A percentile compares a stretch with the other conserved stretches of the same genome.
Evolutionary conservation across 2,329 filamentous ascomycete species (phyloP).

Genomic region (Phyllosticta ampelicida): DNA sequence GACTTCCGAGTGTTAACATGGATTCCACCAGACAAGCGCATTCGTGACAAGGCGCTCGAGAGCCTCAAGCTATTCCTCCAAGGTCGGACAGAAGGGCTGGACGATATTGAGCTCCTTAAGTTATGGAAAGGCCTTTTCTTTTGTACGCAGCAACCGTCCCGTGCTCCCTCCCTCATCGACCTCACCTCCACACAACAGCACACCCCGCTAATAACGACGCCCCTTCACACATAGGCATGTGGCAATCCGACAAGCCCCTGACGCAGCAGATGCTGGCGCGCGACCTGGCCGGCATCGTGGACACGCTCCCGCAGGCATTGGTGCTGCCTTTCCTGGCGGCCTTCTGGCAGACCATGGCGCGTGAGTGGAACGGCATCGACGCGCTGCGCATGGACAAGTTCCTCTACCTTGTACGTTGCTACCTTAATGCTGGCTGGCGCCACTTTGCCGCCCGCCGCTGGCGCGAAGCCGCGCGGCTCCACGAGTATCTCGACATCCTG

Average conservation of each 20-base stretch:
- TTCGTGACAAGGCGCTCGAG: constrained; percentile 45
- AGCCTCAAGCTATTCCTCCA: constrained; percentile 71
- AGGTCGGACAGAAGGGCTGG: constrained; percentile 45
- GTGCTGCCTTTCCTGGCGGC: constrained; percentile 35
- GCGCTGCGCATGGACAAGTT: constrained; percentile 76
- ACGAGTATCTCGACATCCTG: constrained; percentile 38
- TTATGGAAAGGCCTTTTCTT: constrained; percentile 95
- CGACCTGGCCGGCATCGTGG: constrained; percentile 62
- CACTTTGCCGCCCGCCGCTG: constrained; percentile 34
- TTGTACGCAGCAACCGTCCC: constrained; percentile 34
- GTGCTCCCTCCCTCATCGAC: not conserved
- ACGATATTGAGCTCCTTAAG: constrained; percentile 65
- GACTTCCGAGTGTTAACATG: not conserved
- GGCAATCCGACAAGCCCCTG: constrained; percentile 85
- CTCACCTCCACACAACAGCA: not conserved
- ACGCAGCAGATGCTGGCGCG: constrained; percentile 74
- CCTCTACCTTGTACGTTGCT: constrained; percentile 68
- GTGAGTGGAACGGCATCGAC: constrained; percentile 43
- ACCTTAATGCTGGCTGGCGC: constrained; percentile 59
- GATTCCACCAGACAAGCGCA: constrained; percentile 8
- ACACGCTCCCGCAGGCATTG: constrained; percentile 41
- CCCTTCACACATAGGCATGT: constrained; percentile 47
- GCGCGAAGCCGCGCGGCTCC: constrained; percentile 26
- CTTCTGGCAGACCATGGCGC: constrained; percentile 42
- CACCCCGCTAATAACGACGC: not conserved